These are phyloP conservation scores for Plectosphaerella plurivora DNA, from an alignment of 2,329 filamentous ascomycete genomes.

Conservation along the genomic window DNA sequence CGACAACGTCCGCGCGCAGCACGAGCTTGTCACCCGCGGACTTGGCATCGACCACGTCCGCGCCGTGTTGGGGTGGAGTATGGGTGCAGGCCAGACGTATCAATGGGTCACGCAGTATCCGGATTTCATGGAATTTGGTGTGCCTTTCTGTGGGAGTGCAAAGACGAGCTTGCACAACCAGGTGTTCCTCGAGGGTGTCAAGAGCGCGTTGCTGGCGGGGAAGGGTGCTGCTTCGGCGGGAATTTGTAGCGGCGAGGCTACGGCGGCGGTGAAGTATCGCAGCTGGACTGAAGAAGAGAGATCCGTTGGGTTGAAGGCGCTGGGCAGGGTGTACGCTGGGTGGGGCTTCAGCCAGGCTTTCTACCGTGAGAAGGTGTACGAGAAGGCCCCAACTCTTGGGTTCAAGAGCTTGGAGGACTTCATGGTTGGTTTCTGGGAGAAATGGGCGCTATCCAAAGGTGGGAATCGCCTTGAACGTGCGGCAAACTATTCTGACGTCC, in stretches of 20 bases:
- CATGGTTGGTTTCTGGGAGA: slow-evolving; percentile 71
- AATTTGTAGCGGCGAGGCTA: slow-evolving; percentile 23
- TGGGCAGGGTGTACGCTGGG: slow-evolving; percentile 72
- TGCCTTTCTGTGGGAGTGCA: slow-evolving; percentile 47
- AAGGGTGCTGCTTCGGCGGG: slow-evolving; percentile 47
- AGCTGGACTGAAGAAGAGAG: slow-evolving; percentile 36
- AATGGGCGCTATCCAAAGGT: slow-evolving; percentile 66
- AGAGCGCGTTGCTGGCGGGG: slow-evolving; percentile 36
- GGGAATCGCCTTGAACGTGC: not conserved
- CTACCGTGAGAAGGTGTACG: slow-evolving; percentile 67
- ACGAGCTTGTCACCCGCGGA: slow-evolving; percentile 32
- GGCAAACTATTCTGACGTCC: not conserved
- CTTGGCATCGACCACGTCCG: slow-evolving; percentile 38
- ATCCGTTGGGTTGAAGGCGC: slow-evolving; percentile 54
- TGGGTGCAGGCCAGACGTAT: slow-evolving; percentile 51
- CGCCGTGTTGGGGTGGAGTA: slow-evolving; percentile 49
- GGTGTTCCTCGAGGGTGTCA: slow-evolving; percentile 51
- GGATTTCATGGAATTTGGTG: slow-evolving; percentile 37
- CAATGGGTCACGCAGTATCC: slow-evolving; percentile 47
- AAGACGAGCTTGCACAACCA: slow-evolving; percentile 47
- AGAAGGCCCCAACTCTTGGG: slow-evolving; percentile 48
- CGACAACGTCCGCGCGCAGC: slow-evolving; percentile 48
- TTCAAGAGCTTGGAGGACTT: slow-evolving; percentile 70
- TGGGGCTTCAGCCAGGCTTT: slow-evolving; percentile 80
- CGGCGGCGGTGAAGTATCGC: slow-evolving; percentile 11